phyloP scores from a whole-genome alignment of 2,329 filamentous ascomycete species.

The Stachybotrys chlorohalonatus region DNA sequence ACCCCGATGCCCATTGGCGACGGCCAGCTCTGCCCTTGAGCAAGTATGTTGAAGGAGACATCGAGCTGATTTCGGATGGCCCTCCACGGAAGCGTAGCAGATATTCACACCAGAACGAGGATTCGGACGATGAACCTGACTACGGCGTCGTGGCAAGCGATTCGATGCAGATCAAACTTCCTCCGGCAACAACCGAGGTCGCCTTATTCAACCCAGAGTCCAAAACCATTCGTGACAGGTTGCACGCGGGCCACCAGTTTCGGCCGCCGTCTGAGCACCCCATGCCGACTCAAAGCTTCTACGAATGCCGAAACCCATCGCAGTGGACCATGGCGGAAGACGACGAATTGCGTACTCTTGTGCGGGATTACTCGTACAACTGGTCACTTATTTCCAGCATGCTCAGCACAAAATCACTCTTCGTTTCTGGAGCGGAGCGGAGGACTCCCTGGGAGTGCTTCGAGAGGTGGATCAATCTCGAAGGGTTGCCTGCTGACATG shows the following conservation, averaged over 20 bases:
- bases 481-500: slow-evolving; percentile 87
- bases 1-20: slow-evolving; percentile 65
- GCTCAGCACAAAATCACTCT: slow-evolving; percentile 63
- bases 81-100: slow-evolving; percentile 70
- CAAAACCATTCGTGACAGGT: slow-evolving; percentile 77
- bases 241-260: slow-evolving; percentile 89
- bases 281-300: slow-evolving; percentile 87
- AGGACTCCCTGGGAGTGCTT: slow-evolving; percentile 98
- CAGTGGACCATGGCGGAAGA: slow-evolving; percentile 91
- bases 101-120: slow-evolving; percentile 72
- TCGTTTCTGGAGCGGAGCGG: slow-evolving; percentile 78
- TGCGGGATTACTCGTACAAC: slow-evolving; percentile 92
- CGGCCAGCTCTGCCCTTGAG: slow-evolving; percentile 74
- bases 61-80: slow-evolving; percentile 57
- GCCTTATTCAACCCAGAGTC: slow-evolving; percentile 86
- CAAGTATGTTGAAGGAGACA: slow-evolving; percentile 75
- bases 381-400: slow-evolving; percentile 91
- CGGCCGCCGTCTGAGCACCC: slow-evolving; percentile 82
- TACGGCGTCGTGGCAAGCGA: slow-evolving; percentile 48
- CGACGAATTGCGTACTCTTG: slow-evolving; percentile 74
- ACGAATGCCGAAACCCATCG: slow-evolving; percentile 76
- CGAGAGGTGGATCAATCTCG: slow-evolving; percentile 87
- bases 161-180: slow-evolving; percentile 38
- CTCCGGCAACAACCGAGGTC: slow-evolving; percentile 65
- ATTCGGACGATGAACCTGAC: slow-evolving; percentile 50